Evolutionary conservation across 2,329 filamentous ascomycete species (phyloP).

Genomic region (Botrytis galanthina): DNA sequence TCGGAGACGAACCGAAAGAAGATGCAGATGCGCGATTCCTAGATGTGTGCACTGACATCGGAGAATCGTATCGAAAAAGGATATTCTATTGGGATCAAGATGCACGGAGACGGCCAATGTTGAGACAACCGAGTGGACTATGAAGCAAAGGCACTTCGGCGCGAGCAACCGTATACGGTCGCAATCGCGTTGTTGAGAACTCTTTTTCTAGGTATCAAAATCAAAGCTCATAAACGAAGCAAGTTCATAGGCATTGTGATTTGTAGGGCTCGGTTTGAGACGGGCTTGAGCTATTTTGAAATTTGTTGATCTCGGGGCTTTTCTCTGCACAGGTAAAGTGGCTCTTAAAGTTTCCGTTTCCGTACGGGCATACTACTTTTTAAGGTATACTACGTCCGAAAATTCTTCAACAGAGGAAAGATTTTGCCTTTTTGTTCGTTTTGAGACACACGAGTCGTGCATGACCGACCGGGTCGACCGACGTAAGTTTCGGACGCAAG

Average conservation of each 20-base stretch:
- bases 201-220: not conserved
- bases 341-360: not conserved
- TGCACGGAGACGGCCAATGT: not conserved
- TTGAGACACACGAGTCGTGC: not conserved
- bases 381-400: not conserved
- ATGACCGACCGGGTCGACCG: not conserved
- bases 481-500: not conserved
- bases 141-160: constrained; percentile 6
- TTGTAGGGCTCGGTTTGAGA: not conserved
- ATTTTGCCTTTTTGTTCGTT: not conserved
- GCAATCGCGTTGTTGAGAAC: constrained; percentile 1
- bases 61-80: constrained; percentile 2
- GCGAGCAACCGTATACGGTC: constrained; percentile 5
- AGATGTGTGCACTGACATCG: not conserved
- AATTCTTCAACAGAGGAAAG: not conserved
- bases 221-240: not conserved
- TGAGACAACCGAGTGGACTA: not conserved
- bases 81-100: not conserved
- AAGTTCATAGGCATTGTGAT: not conserved
- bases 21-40: constrained; percentile 10
- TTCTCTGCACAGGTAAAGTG: constrained; percentile 3
- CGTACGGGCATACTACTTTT: constrained; percentile 1
- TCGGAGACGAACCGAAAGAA: constrained; percentile 19
- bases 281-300: not conserved
- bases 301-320: constrained; percentile 10